Evolutionary conservation across 768 basidiomycete genomes (phyloP).

Genomic region (Lepiota brunneoincarnata): DNA sequence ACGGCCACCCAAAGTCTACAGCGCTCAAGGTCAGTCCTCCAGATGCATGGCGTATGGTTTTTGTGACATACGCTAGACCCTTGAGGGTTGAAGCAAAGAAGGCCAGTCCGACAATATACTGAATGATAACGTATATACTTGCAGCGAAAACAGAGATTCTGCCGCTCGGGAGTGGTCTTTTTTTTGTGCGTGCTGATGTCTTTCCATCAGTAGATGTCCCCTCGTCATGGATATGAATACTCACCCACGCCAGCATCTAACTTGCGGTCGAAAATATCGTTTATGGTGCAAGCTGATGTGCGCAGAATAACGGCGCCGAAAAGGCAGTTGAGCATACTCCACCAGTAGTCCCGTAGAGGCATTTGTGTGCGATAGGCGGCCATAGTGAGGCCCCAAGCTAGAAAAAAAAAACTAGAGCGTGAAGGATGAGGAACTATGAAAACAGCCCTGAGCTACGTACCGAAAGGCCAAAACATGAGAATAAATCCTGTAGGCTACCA

Average conservation of each 20-base stretch:
- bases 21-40: slow-evolving; percentile 14
- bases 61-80: slow-evolving; percentile 32
- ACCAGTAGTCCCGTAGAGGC: slow-evolving; percentile 27
- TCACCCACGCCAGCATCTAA: slow-evolving; percentile 52
- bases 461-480: slow-evolving; percentile 55
- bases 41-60: background rate
- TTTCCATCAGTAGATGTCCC: background rate
- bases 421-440: background rate
- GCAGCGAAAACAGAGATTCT: slow-evolving; percentile 43
- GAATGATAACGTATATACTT: slow-evolving; percentile 34
- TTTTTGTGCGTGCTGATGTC: slow-evolving; percentile 42
- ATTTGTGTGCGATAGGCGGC: slow-evolving; percentile 36
- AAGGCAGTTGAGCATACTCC: slow-evolving; percentile 30
- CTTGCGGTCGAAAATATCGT: slow-evolving; percentile 53
- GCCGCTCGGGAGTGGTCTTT: slow-evolving; percentile 47
- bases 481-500: slow-evolving; percentile 46
- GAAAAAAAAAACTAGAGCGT: background rate
- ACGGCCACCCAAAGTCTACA: slow-evolving; percentile 38
- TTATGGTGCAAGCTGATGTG: slow-evolving; percentile 51
- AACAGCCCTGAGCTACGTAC: slow-evolving; percentile 21
- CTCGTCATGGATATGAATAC: slow-evolving; percentile 13
- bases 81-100: slow-evolving; percentile 36
- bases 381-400: slow-evolving; percentile 52
- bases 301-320: slow-evolving; percentile 40
- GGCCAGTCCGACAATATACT: slow-evolving; percentile 35